These are phyloP conservation scores for Triticum timopheevii DNA, from an alignment of 176 grass and related monocot genomes.

Conservation along the genomic window DNA sequence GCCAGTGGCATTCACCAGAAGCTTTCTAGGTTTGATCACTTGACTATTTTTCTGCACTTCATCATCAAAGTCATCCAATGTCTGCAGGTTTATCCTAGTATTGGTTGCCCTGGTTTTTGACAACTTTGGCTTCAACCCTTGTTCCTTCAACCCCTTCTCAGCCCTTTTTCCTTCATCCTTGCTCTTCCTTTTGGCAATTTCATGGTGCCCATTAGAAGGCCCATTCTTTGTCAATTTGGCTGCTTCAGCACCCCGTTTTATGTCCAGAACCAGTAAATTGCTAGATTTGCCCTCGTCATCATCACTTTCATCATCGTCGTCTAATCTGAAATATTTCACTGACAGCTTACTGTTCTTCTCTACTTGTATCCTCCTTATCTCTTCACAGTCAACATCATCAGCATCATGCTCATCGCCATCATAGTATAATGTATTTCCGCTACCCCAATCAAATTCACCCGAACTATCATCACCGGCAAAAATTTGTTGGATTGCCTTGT, in stretches of 20 bases:
- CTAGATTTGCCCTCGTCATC: conserved; percentile 23
- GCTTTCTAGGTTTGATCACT: conserved; percentile 34
- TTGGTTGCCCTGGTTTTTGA: conserved; percentile 44
- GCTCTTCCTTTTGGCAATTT: conserved; percentile 38
- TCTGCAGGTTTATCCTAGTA: conserved; percentile 45
- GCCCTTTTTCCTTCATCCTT: conserved; percentile 47
- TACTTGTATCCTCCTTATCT: conserved; percentile 51
- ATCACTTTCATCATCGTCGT: conserved; percentile 47
- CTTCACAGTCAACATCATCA: conserved; percentile 59
- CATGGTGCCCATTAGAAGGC: conserved; percentile 24
- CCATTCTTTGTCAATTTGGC: conserved; percentile 24
- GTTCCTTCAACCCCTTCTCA: conserved; percentile 81
- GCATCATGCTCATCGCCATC: conserved; percentile 49
- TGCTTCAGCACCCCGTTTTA: conserved; percentile 41
- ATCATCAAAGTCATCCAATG: conserved; percentile 83
- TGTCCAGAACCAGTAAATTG: background rate
- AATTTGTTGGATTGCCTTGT: conserved; percentile 57
- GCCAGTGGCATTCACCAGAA: conserved; percentile 41
- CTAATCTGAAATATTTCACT: conserved; percentile 75
- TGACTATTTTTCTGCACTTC: conserved; percentile 47
- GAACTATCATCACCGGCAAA: conserved; percentile 72
- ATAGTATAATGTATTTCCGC: conserved; percentile 60
- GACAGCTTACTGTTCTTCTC: conserved; percentile 46
- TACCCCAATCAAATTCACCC: conserved; percentile 71
- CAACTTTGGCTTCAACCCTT: conserved; percentile 53